phyloP scores from a whole-genome alignment of 23 red algal genomes.

The Gracilariopsis chorda region DNA sequence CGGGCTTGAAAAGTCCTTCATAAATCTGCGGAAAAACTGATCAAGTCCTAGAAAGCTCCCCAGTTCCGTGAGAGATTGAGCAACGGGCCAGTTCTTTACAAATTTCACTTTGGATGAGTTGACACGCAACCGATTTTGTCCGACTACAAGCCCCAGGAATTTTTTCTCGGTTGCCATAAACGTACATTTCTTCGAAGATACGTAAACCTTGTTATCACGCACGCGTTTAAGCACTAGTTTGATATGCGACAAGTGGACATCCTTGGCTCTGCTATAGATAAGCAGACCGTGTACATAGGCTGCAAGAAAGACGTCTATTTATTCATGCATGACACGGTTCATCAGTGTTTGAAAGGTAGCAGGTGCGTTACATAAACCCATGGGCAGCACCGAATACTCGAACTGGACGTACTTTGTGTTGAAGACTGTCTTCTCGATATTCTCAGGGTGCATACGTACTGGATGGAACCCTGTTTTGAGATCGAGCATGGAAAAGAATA shows the following conservation, averaged over 20 bases:
- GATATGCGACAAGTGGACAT: conserved; percentile 2
- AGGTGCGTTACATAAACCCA: neutral
- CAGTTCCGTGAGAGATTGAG: neutral
- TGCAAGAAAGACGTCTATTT: neutral
- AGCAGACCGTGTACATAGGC: neutral
- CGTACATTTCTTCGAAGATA: neutral
- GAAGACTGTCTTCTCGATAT: neutral
- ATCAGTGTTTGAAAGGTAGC: neutral
- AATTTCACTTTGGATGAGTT: neutral
- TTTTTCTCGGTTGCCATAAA: neutral
- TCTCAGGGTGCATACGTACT: neutral
- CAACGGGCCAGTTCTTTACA: neutral
- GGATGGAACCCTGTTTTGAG: neutral
- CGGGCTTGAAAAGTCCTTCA: neutral
- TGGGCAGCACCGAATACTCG: neutral
- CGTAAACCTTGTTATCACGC: neutral
- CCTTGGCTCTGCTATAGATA: neutral
- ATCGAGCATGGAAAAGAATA: neutral
- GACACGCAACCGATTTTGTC: neutral
- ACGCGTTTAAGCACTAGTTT: neutral
- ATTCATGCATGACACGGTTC: neutral
- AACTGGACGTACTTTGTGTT: neutral
- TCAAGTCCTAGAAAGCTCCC: neutral
- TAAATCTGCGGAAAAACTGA: conserved; percentile 20
- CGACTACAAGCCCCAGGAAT: conserved; percentile 2